phyloP scores from a whole-genome alignment of 805 yeast genomes.

The Pichia eremophila region DNA sequence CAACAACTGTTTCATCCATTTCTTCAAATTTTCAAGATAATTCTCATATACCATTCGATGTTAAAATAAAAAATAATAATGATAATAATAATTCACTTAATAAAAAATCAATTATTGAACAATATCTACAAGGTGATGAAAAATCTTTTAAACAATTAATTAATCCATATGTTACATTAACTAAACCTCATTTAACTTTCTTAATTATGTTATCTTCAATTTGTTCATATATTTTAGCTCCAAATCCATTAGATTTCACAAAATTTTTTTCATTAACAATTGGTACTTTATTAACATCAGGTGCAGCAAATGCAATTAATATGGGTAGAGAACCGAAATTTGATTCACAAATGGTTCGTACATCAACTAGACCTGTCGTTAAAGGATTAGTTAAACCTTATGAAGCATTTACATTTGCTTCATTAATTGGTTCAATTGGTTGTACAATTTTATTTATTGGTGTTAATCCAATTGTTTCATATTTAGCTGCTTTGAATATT shows the following conservation, averaged over 20 bases:
- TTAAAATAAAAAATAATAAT: conserved; percentile 31
- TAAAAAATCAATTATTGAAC: conserved; percentile 16
- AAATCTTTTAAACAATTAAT: conserved; percentile 30
- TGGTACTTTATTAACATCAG: conserved; percentile 84
- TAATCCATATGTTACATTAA: conserved; percentile 65
- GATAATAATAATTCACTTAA: background rate
- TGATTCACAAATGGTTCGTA: conserved; percentile 81
- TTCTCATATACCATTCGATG: conserved; percentile 45
- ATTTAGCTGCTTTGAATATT: conserved; percentile 73
- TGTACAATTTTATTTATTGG: conserved; percentile 61
- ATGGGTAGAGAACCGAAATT: conserved; percentile 94
- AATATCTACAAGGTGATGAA: conserved; percentile 18
- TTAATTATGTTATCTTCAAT: conserved; percentile 86
- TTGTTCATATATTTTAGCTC: conserved; percentile 89
- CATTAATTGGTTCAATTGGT: conserved; percentile 62
- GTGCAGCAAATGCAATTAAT: conserved; percentile 93
- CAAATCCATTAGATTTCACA: conserved; percentile 64
- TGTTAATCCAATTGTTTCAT: conserved; percentile 78
- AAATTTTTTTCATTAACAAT: conserved; percentile 64
- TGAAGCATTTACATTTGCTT: conserved; percentile 80
- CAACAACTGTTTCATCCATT: conserved; percentile 2
- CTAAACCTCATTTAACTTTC: conserved; percentile 83
- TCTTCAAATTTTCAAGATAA: too few relatives aligned
- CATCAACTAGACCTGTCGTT: conserved; percentile 84
- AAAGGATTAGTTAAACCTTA: conserved; percentile 64